Percentiles rank a stretch among this genome's conserved stretches.
Conservation (phyloP, 345 rosid genomes). For the Leavenworthia alabamica region DNA sequence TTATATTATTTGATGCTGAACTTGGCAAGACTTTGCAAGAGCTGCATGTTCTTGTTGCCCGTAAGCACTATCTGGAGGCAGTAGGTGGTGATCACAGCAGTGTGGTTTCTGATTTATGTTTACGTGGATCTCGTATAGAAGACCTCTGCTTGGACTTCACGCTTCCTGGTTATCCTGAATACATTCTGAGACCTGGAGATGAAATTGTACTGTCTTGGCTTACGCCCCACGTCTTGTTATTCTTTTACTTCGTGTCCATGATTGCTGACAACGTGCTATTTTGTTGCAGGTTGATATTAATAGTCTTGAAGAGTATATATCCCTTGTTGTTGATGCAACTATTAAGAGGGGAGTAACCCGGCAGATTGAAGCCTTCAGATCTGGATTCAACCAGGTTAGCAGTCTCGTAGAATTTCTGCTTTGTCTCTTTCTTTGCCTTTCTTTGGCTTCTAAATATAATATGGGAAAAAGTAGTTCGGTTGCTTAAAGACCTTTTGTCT, state of each 20-base stretch:
- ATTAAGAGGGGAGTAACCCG: slow-evolving; percentile 71
- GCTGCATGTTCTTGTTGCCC: slow-evolving; percentile 60
- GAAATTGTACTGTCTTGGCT: slow-evolving; percentile 48
- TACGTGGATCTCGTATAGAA: slow-evolving; percentile 63
- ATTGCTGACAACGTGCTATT: slow-evolving; percentile 9
- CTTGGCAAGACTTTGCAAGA: slow-evolving; percentile 88
- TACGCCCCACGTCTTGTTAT: not conserved
- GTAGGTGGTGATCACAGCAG: slow-evolving; percentile 30
- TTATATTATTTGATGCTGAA: slow-evolving; percentile 70
- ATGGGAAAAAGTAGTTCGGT: not conserved
- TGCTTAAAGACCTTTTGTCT: not conserved
- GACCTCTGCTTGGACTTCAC: slow-evolving; percentile 90
- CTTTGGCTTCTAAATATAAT: not conserved
- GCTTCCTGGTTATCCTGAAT: slow-evolving; percentile 94
- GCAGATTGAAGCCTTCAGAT: slow-evolving; percentile 87
- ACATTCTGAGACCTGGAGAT: slow-evolving; percentile 69
- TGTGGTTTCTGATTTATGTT: slow-evolving; percentile 39
- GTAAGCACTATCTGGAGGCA: slow-evolving; percentile 68
- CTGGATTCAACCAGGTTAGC: slow-evolving; percentile 91
- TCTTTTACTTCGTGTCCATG: not conserved
- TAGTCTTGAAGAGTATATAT: slow-evolving; percentile 83
- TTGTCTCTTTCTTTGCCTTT: not conserved
- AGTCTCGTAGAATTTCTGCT: not conserved
- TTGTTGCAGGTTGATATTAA: slow-evolving; percentile 59
- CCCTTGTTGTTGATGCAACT: slow-evolving; percentile 84